These are phyloP conservation scores for Pythium dissimile DNA, from an alignment of 352 stramenopile genomes.

Conservation along the genomic window DNA sequence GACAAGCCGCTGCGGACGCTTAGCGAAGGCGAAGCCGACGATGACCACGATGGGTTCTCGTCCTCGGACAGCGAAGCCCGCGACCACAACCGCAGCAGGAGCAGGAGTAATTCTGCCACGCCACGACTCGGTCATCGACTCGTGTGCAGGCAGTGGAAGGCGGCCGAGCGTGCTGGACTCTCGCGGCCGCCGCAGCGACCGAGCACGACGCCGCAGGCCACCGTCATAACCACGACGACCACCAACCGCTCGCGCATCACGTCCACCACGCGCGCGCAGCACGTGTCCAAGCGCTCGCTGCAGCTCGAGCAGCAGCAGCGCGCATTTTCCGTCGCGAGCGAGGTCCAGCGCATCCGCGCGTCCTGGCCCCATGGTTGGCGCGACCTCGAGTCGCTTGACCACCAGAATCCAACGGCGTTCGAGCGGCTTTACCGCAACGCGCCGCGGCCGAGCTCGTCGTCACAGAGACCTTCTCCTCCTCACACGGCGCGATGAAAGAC, in stretches of 20 bases:
- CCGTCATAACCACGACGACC: not conserved
- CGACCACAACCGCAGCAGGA: slow-evolving; percentile 8
- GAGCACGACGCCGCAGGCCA: slow-evolving; percentile 1
- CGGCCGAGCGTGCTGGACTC: slow-evolving; percentile 38
- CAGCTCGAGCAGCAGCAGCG: slow-evolving; percentile 16
- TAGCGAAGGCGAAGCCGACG: slow-evolving; percentile 11
- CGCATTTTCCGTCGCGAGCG: slow-evolving; percentile 24
- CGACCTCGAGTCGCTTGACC: slow-evolving; percentile 21
- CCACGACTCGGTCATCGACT: slow-evolving; percentile 45
- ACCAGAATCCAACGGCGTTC: slow-evolving; percentile 15
- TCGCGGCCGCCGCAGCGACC: slow-evolving; percentile 14
- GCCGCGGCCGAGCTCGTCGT: not conserved
- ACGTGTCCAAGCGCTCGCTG: slow-evolving; percentile 39
- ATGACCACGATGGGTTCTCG: not conserved
- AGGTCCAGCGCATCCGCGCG: slow-evolving; percentile 59
- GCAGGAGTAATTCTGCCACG: not conserved
- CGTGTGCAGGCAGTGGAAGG: slow-evolving; percentile 50
- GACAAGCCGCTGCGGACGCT: slow-evolving; percentile 26
- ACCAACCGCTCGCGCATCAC: too few relatives aligned
- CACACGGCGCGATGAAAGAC: slow-evolving; percentile 13
- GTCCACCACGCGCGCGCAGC: slow-evolving; percentile 49
- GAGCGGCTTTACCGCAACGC: slow-evolving; percentile 27
- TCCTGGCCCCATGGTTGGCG: slow-evolving; percentile 68
- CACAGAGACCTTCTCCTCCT: not conserved
- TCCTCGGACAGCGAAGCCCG: not conserved